Evolutionary conservation across 2,329 filamentous ascomycete species (phyloP).

Genomic region (Penicillium thymicola): DNA sequence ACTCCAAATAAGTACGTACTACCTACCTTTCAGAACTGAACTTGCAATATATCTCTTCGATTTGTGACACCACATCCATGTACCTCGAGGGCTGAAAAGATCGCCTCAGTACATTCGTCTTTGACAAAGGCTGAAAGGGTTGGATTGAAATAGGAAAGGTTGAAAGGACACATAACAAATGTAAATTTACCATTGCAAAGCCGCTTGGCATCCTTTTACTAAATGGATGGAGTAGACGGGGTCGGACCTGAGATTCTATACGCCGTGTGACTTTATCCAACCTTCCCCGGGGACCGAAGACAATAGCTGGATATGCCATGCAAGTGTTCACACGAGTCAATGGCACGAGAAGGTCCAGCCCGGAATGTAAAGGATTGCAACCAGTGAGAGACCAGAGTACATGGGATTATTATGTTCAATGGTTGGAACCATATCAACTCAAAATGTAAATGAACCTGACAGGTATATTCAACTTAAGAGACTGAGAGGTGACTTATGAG

Average conservation of each 20-base stretch:
- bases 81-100: constrained; percentile 7
- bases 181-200: background rate
- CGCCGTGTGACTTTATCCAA: constrained; percentile 15
- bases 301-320: constrained; percentile 2
- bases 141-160: background rate
- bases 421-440: background rate
- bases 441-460: background rate
- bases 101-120: background rate
- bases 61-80: constrained; percentile 2
- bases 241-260: background rate
- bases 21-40: background rate
- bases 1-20: background rate
- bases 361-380: background rate
- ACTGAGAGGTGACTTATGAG: background rate
- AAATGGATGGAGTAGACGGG: background rate
- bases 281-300: background rate
- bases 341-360: background rate
- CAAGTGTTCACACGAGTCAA: constrained; percentile 7
- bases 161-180: background rate
- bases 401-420: background rate
- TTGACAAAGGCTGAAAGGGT: background rate
- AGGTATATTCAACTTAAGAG: background rate
- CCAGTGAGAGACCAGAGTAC: background rate
- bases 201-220: background rate
- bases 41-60: background rate